These are phyloP conservation scores for Brassica rapa DNA, from an alignment of 345 rosid species.

Conservation along the genomic window DNA sequence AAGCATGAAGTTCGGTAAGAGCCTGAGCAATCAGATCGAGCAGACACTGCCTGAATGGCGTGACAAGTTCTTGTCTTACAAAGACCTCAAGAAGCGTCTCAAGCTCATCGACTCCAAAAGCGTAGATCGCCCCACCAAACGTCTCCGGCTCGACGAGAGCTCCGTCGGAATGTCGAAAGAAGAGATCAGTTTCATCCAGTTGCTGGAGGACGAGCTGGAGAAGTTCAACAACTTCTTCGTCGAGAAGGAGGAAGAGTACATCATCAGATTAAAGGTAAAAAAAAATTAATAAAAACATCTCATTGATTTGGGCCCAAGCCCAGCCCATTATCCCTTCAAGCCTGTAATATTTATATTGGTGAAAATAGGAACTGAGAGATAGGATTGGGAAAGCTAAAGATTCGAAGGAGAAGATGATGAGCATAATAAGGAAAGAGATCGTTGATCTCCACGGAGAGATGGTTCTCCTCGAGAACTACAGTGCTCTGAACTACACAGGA, in stretches of 20 bases:
- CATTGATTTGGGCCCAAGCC: not conserved
- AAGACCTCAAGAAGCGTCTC: slow-evolving; percentile 82
- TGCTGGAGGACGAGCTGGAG: slow-evolving; percentile 83
- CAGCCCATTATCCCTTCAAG: too few species aligned
- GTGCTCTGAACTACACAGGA: slow-evolving; percentile 99
- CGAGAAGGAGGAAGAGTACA: slow-evolving; percentile 95
- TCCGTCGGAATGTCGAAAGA: slow-evolving; percentile 48
- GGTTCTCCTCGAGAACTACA: slow-evolving; percentile 93
- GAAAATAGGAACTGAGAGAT: slow-evolving; percentile 69
- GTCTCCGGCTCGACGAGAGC: slow-evolving; percentile 45
- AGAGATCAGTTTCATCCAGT: slow-evolving; percentile 64
- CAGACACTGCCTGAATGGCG: slow-evolving; percentile 95
- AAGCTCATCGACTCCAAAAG: slow-evolving; percentile 60
- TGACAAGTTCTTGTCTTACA: slow-evolving; percentile 95
- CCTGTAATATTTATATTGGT: not conserved
- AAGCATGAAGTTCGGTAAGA: slow-evolving; percentile 86
- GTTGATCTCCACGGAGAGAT: slow-evolving; percentile 97
- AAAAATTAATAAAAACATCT: not conserved
- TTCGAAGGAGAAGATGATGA: slow-evolving; percentile 60
- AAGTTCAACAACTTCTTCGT: slow-evolving; percentile 91
- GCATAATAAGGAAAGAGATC: slow-evolving; percentile 72
- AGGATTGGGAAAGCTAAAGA: slow-evolving; percentile 56
- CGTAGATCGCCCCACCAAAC: slow-evolving; percentile 58
- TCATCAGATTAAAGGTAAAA: slow-evolving; percentile 80
- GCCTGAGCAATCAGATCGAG: slow-evolving; percentile 94